Evolutionary conservation across 495 filamentous ascomycete genomes (phyloP), one percentile per base, ranked within the genome.

Genomic region (Penicillium chermesinum): DNA sequence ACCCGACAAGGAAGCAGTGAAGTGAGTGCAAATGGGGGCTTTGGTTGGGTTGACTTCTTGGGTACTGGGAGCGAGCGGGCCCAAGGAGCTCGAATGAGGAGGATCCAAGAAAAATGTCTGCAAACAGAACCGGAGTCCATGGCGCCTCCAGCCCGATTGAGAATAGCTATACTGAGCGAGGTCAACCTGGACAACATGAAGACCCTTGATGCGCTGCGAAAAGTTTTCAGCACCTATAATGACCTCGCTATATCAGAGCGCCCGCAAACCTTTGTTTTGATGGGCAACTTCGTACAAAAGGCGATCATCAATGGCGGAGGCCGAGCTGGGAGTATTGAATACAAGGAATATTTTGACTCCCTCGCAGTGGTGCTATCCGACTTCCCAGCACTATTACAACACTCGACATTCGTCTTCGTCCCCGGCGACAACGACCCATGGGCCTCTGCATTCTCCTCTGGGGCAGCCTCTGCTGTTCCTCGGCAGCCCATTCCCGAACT

Each of bases 351-450:
- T 60, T 97, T 96, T 58, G 87, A 97, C 67, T 77, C 80, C 4
- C 78, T 98, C 14, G 91, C 93, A 2, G 79, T 84, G 13, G 77
- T 86, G 1, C 70, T 98, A n/a, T 74, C 86, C 7, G 89, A 97
- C 35, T 95, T 88, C 64, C 89, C 87, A n/a, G 74, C 76, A 0
- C 71, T 97, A 6, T 75, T 95, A n/a, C 82, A 84, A 27, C 71
- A 76, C 15, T 82, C 87, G 2, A 91, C 87, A 0, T 94, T 96
- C 54, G 67, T 96, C 10, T 95, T 97, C 55, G 86, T 98, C 0
- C 93, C 93, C 1, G 91, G 91, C 34, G 91, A 96, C 61, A 94
- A 95, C 63, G 93, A 98, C 61, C 89, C 90, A 9, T 98, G 93
- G 93, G 71, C 81, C 18, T 91, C 89, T 0, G 78, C 88, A 2